Evolutionary conservation across 2,329 filamentous ascomycete species (phyloP), one percentile per base, ranked within the genome.

Genomic region (Curvularia verruculosa): DNA sequence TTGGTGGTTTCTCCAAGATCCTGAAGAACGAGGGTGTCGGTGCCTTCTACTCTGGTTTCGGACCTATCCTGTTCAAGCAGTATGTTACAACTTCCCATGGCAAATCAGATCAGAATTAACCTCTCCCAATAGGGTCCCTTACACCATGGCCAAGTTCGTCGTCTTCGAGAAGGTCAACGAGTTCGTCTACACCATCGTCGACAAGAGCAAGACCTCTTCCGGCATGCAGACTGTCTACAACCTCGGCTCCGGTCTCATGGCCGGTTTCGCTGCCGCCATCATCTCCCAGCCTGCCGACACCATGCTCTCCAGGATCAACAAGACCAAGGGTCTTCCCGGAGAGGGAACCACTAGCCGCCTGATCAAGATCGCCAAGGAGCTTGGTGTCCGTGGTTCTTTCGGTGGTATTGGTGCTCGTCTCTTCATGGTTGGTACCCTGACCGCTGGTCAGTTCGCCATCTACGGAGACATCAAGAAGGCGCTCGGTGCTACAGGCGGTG

Each of bases 231-330:
- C 91, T 67, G 81, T 82, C 78, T 86, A 91, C 83, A 95, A 96
- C 87, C 84, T 96, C 71, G 87, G 89, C 39, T 93, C 91, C 67
- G 92, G 92, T 83, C 82, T 96, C 68, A 85, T 93, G 56, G 92
- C 92, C 53, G 85, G 92, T 84, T 92, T 96, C 82, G 91, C 91
- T 72, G 91, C 91, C 71, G 91, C 91, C 76, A 78, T 94, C 71
- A 85, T 96, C 77, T 96, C 91, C 63, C 91, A 96, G 83, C 91
- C 91, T 70, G 91, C 91, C 78, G 91, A 96, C 79, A 96, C 91
- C 76, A 96, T 96, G 91, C 88, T 96, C 65, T 90, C 86, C 82
- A 95, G 94, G 87, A 95, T 96, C 85, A 96, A 96, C 89, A 95
- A 95, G 89, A 91, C 89, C 81, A 88, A 91, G 84, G 91, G 90